Conservation (phyloP, 495 filamentous ascomycete species). For the Penicillium robsamsonii region DNA sequence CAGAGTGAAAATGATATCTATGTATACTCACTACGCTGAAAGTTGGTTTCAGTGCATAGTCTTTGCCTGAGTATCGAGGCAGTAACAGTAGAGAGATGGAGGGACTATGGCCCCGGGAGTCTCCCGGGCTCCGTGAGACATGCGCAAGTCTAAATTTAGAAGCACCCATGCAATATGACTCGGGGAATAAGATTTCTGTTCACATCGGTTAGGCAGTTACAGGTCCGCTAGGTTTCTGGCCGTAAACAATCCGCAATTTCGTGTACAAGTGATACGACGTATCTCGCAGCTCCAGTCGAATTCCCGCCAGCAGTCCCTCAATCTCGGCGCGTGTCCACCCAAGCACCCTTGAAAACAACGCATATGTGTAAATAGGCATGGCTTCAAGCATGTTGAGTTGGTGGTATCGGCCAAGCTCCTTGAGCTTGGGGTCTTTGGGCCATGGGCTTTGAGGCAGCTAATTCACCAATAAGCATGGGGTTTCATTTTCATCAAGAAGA, state of each 20-base stretch:
- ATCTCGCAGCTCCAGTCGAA: constrained; percentile 54
- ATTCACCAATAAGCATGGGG: constrained; percentile 8
- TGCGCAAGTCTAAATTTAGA: constrained; percentile 1
- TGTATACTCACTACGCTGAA: not conserved
- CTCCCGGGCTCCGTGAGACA: not conserved
- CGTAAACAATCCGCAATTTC: constrained; percentile 37
- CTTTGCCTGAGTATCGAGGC: not conserved
- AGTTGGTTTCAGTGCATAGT: not conserved
- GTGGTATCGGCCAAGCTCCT: constrained; percentile 48
- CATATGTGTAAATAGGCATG: constrained; percentile 48
- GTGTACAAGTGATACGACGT: constrained; percentile 47
- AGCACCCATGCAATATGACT: not conserved
- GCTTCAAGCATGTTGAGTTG: constrained; percentile 49
- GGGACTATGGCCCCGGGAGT: too few relatives aligned
- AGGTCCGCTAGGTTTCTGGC: constrained; percentile 33
- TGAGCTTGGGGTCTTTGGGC: constrained; percentile 52
- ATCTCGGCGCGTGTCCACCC: constrained; percentile 53
- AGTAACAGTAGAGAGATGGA: not conserved
- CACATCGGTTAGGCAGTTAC: not conserved
- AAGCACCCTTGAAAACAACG: constrained; percentile 54
- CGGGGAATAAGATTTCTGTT: not conserved
- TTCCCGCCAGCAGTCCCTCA: constrained; percentile 51
- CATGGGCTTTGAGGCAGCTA: constrained; percentile 50
- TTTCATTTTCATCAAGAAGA: not conserved
- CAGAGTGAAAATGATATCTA: not conserved